A percentile compares a stretch with the other conserved stretches of the same genome.
Evolutionary conservation across 371 early-diverging fungal species (phyloP).

Genomic region (Dichotomocladium elegans): DNA sequence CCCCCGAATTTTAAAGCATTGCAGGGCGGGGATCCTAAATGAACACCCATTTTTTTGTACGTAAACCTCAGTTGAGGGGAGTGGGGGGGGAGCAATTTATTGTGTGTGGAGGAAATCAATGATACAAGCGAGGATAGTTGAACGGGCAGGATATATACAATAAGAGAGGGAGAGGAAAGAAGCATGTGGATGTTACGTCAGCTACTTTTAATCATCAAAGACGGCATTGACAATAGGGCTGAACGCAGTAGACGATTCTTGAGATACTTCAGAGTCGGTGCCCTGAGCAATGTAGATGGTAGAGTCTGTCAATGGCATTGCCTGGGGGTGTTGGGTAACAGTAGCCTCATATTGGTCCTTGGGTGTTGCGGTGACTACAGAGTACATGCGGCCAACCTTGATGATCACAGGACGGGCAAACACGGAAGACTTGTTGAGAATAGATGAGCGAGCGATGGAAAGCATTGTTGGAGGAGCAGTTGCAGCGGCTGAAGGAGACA

Average conservation of each 20-base stretch:
- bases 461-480: too few species aligned
- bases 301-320: conserved; percentile 8
- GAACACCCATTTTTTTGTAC: too few species aligned
- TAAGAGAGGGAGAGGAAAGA: background rate
- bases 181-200: background rate
- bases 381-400: background rate
- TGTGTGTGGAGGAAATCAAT: too few species aligned
- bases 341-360: background rate
- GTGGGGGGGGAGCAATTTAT: too few species aligned
- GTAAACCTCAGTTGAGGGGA: too few species aligned
- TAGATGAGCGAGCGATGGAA: background rate
- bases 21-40: too few species aligned
- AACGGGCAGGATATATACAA: background rate
- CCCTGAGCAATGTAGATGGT: conserved; percentile 12
- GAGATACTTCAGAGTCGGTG: too few species aligned
- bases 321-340: conserved; percentile 10
- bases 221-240: conserved; percentile 13
- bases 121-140: too few species aligned
- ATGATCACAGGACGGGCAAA: background rate
- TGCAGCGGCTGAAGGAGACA: too few species aligned
- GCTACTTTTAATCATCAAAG: conserved; percentile 8
- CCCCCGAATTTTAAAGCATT: too few species aligned
- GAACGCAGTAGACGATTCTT: conserved; percentile 1
- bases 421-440: background rate
- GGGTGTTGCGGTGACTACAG: background rate